Conservation (phyloP, 257 asterid genomes). For the Fraxinus excelsior region DNA sequence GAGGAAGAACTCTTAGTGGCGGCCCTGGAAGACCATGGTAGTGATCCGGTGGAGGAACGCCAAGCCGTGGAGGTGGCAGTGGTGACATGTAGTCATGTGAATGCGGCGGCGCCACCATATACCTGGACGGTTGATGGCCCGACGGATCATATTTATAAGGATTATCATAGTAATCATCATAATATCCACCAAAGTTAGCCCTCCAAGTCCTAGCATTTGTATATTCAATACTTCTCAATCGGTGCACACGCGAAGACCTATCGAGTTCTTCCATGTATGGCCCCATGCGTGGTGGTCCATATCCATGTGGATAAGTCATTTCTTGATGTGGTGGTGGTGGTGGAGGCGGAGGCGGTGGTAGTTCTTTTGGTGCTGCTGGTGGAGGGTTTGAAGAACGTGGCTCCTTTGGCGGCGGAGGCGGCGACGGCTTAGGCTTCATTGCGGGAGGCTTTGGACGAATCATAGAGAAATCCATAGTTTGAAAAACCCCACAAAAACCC, state of each 20-base stretch:
- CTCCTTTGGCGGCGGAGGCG: conserved; percentile 12
- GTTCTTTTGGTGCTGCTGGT: not conserved
- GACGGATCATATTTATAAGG: conserved; percentile 10
- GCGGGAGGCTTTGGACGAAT: conserved; percentile 28
- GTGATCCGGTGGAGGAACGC: conserved; percentile 24
- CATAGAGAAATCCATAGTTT: conserved; percentile 31
- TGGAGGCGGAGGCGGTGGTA: conserved; percentile 1
- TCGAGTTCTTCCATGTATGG: conserved; percentile 23
- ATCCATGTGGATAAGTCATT: not conserved
- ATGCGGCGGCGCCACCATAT: not conserved
- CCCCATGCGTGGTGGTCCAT: conserved; percentile 21
- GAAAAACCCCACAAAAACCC: not conserved
- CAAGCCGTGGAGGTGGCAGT: conserved; percentile 16
- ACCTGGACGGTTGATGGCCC: not conserved
- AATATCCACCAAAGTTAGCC: conserved; percentile 27
- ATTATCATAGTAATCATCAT: conserved; percentile 12
- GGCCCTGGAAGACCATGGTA: conserved; percentile 23
- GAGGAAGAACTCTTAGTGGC: conserved; percentile 19
- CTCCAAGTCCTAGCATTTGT: conserved; percentile 32
- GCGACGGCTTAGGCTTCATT: conserved; percentile 12
- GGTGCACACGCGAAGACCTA: conserved; percentile 12
- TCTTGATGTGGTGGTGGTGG: conserved; percentile 19
- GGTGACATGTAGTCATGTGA: not conserved
- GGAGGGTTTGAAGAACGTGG: conserved; percentile 17
- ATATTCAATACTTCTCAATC: conserved; percentile 31